Evolutionary conservation across 371 early-diverging fungal genomes (phyloP).

Genomic region (Actinomortierella ambigua): DNA sequence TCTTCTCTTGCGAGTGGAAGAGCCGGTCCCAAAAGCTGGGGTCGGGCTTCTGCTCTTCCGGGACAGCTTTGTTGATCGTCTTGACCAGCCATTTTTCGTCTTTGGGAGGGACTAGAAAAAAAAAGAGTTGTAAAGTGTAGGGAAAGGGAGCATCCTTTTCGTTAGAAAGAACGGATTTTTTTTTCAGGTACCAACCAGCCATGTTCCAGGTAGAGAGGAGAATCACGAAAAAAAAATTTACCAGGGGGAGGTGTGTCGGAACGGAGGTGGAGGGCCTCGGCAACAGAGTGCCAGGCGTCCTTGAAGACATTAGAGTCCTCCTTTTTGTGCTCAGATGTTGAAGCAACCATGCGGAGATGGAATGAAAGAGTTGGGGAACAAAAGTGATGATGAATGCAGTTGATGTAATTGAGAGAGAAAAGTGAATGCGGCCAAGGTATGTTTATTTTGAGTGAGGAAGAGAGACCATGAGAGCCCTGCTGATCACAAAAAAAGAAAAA

Average conservation of each 20-base stretch:
- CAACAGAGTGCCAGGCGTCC: slow-evolving; percentile 37
- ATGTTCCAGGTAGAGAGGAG: slow-evolving; percentile 1
- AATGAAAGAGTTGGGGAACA: neutral
- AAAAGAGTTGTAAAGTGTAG: neutral
- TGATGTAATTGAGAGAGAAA: neutral
- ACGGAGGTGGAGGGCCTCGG: slow-evolving; percentile 31
- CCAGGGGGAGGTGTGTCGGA: slow-evolving; percentile 31
- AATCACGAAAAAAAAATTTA: slow-evolving; percentile 8
- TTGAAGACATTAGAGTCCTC: slow-evolving; percentile 24
- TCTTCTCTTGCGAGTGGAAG: slow-evolving; percentile 6
- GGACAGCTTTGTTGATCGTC: slow-evolving; percentile 27
- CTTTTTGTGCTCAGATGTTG: slow-evolving; percentile 13
- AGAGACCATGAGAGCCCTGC: too few relatives aligned
- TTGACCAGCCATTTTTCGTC: slow-evolving; percentile 37
- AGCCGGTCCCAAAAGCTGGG: slow-evolving; percentile 32
- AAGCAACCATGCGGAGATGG: slow-evolving; percentile 17
- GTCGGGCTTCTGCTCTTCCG: slow-evolving; percentile 12
- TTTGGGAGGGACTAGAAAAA: slow-evolving; percentile 8
- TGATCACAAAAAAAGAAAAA: too few relatives aligned
- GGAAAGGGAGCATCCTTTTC: too few relatives aligned
- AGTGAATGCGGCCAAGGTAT: neutral
- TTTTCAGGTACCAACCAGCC: too few relatives aligned
- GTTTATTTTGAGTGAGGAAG: too few relatives aligned
- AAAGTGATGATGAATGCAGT: neutral
- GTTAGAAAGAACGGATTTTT: too few relatives aligned